Conservation (phyloP, 768 basidiomycete species). For the Amanita rimosa region DNA sequence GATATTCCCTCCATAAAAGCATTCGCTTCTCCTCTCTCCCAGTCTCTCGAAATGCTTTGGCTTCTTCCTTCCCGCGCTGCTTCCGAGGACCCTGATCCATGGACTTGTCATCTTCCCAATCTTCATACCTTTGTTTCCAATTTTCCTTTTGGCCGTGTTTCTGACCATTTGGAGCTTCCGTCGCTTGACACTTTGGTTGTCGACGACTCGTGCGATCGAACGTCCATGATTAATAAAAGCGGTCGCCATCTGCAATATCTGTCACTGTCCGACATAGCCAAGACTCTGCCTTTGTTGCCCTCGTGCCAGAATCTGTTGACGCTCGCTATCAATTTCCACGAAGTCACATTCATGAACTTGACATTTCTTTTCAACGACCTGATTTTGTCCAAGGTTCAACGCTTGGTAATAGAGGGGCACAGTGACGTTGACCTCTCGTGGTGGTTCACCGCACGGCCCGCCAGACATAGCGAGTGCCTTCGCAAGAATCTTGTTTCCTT, state of each 20-base stretch:
- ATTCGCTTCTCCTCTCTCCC: constrained; percentile 6
- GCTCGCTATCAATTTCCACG: constrained; percentile 7
- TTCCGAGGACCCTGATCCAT: background rate
- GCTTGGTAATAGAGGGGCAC: constrained; percentile 3
- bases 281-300: constrained; percentile 1
- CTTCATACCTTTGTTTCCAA: constrained; percentile 13
- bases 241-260: constrained; percentile 9
- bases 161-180: constrained; percentile 9
- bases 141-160: background rate
- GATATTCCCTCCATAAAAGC: constrained; percentile 6
- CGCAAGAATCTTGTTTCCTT: constrained; percentile 1
- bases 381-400: background rate
- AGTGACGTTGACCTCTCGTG: constrained; percentile 3
- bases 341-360: constrained; percentile 5
- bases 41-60: constrained; percentile 14
- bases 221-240: constrained; percentile 1
- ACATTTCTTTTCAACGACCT: background rate
- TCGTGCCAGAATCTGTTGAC: constrained; percentile 9
- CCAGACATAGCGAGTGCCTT: background rate
- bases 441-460: constrained; percentile 1
- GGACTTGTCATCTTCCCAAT: constrained; percentile 10
- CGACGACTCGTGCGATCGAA: background rate
- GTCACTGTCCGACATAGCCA: background rate
- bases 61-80: constrained; percentile 9
- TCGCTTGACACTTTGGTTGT: constrained; percentile 1